A percentile compares a stretch with the other conserved stretches of the same genome.
Evolutionary conservation across 345 rosid species (phyloP).

Genomic region (Bruguiera parviflora): DNA sequence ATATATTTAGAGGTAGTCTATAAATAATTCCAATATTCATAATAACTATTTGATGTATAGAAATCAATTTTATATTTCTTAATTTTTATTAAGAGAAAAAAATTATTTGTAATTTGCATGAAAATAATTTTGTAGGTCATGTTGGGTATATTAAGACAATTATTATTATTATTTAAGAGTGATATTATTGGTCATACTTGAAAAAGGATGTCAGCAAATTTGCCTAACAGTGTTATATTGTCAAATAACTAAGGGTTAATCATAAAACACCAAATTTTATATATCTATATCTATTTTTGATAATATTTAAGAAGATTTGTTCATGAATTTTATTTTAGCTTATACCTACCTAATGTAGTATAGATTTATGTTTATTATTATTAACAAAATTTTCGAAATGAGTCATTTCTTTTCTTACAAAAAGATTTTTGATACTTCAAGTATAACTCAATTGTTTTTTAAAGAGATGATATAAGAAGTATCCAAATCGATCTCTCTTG

Average conservation of each 20-base stretch:
- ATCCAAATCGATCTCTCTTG: no score
- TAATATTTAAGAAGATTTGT: neutral
- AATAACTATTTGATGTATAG: neutral
- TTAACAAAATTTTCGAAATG: neutral
- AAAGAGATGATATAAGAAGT: no score
- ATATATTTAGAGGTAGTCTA: fast-evolving
- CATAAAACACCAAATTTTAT: neutral
- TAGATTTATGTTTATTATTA: neutral
- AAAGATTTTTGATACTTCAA: neutral
- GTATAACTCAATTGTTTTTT: no score
- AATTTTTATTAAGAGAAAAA: neutral
- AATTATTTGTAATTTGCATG: neutral
- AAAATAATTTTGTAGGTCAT: neutral
- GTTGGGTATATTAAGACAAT: no score
- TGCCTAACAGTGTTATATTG: neutral
- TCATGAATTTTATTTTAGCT: neutral
- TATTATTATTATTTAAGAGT: neutral
- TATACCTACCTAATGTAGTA: neutral
- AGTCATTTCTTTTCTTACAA: neutral
- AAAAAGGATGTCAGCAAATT: neutral
- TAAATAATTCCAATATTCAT: no score
- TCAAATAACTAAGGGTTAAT: neutral
- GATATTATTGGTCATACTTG: neutral
- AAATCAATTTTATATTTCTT: neutral
- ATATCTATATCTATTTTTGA: neutral